Conservation (phyloP, 345 rosid genomes). For the Chamaenerion angustifolium region DNA sequence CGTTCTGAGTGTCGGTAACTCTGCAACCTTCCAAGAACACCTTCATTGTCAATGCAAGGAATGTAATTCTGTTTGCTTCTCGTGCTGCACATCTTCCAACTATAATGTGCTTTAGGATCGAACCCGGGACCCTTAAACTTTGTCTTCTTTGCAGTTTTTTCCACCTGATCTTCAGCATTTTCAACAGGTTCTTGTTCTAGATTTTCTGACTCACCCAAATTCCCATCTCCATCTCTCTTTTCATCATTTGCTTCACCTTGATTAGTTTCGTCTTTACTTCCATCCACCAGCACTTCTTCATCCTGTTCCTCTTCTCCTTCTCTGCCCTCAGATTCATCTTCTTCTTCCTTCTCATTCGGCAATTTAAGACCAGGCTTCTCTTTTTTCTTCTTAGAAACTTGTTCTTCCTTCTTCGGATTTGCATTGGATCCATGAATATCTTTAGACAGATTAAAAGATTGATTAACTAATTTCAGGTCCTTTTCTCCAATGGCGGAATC, state of each 20-base stretch:
- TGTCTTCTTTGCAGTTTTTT: conserved; percentile 25
- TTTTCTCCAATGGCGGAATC: conserved; percentile 24
- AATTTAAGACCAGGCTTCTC: conserved; percentile 20
- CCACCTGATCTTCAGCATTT: conserved; percentile 30
- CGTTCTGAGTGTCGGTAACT: conserved; percentile 73
- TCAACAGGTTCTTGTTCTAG: conserved; percentile 34
- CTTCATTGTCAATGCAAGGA: conserved; percentile 83
- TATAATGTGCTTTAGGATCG: conserved; percentile 68
- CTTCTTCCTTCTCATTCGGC: conserved; percentile 23
- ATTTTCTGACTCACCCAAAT: conserved; percentile 29
- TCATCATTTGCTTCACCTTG: conserved; percentile 35
- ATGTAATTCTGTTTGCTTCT: conserved; percentile 92
- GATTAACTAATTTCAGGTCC: conserved; percentile 28
- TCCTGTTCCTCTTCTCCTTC: conserved; percentile 30
- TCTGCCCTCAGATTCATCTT: conserved; percentile 29
- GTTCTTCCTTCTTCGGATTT: conserved; percentile 19
- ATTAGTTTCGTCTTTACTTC: conserved; percentile 20
- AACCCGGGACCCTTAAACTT: conserved; percentile 77
- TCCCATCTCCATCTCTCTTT: conserved; percentile 27
- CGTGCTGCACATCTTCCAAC: conserved; percentile 73
- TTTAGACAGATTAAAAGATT: conserved; percentile 21
- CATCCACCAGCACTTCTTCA: conserved; percentile 19
- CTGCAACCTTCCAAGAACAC: conserved; percentile 44
- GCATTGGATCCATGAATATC: conserved; percentile 33
- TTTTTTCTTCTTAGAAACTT: conserved; percentile 20